Base-by-base conservation (phyloP, 1,284 basidiomycete species). In the Boletus holoroseus region DNA sequence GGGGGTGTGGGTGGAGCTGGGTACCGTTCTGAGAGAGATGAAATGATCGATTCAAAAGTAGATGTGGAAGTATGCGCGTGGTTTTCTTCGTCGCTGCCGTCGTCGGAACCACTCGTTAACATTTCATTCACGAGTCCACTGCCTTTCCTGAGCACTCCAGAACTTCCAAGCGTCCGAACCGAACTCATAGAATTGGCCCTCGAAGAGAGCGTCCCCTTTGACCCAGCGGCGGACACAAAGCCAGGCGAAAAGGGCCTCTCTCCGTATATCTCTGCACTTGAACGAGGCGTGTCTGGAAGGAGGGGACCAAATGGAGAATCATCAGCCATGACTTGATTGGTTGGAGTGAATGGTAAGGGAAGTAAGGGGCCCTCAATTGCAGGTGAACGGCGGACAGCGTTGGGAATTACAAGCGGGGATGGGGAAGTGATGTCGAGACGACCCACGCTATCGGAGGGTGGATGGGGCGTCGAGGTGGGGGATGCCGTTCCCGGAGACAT, bases 11-110 rank as follows among this genome's bases (percentile, higher is more conserved):
- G 55, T 9, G 67, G 58, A 13, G 58, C 59, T 8, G 67, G 67
- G 43, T 66, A 66, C n/a, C 64, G 62, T 36, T 68, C 64, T 5
- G 67, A 66, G 12, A 66, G 58, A 18, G 67, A 66, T 3, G 61
- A 59, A n/a, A 67, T 37, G 27, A 51, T 18, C 1, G 58, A 68
- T 16, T 1, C 49, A 28, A 50, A 48, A 36, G 43, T n/a, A 8
- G 59, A 26, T 0, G 28, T 13, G 12, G 49, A 49, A 28, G 35
- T 36, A 13, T 28, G 39, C 7, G 42, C 41, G 20, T 53, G 24
- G 5, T 51, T 20, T 15, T 50, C 47, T n/a, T 48, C 45, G 9
- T 44, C 38, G 18, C 37, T 32, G 1, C 22, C 42, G 38, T 54
- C 45, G 30, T 54, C 53, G 7, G 43, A 47, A 3, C 5, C 18